A percentile compares a stretch with the other conserved stretches of the same genome.
Conservation (phyloP, 1,139 yeast genomes). For the Zhuliangozyma parablackwelliae region DNA sequence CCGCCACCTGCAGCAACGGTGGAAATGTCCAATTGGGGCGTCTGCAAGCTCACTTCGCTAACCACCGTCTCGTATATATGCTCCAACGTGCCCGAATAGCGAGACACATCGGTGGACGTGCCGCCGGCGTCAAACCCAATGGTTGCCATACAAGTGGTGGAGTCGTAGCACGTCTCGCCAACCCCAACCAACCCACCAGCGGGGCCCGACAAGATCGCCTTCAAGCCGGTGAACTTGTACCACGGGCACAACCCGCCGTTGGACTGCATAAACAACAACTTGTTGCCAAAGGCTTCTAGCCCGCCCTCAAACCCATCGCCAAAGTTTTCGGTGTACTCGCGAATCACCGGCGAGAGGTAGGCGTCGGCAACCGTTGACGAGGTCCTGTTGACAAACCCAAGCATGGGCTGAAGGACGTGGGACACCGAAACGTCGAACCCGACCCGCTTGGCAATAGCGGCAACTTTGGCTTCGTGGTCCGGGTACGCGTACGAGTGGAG, state of each 20-base stretch:
- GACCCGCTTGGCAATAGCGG: conserved; percentile 30
- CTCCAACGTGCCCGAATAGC: conserved; percentile 36
- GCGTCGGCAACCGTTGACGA: conserved; percentile 47
- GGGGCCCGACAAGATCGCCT: conserved; percentile 47
- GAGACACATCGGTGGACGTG: conserved; percentile 44
- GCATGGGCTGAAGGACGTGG: conserved; percentile 42
- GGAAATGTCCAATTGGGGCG: conserved; percentile 44
- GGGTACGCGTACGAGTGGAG: conserved; percentile 40
- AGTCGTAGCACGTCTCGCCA: conserved; percentile 41
- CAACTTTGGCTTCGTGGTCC: conserved; percentile 33
- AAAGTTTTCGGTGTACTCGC: conserved; percentile 30
- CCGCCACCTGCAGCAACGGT: conserved; percentile 51
- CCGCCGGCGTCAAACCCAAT: conserved; percentile 49
- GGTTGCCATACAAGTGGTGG: conserved; percentile 26
- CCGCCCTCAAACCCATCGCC: conserved; percentile 45
- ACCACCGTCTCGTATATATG: conserved; percentile 44
- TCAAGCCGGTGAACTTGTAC: conserved; percentile 45
- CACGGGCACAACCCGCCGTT: conserved; percentile 49
- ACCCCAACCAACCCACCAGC: conserved; percentile 52
- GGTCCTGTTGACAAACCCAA: conserved; percentile 40
- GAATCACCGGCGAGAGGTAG: conserved; percentile 36
- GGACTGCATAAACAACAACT: conserved; percentile 43
- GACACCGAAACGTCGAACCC: conserved; percentile 40
- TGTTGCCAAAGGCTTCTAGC: conserved; percentile 38
- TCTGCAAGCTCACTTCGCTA: conserved; percentile 39